These are phyloP conservation scores for Corymbia citriodora DNA, from an alignment of 441 rosid genomes.

Conservation along the genomic window DNA sequence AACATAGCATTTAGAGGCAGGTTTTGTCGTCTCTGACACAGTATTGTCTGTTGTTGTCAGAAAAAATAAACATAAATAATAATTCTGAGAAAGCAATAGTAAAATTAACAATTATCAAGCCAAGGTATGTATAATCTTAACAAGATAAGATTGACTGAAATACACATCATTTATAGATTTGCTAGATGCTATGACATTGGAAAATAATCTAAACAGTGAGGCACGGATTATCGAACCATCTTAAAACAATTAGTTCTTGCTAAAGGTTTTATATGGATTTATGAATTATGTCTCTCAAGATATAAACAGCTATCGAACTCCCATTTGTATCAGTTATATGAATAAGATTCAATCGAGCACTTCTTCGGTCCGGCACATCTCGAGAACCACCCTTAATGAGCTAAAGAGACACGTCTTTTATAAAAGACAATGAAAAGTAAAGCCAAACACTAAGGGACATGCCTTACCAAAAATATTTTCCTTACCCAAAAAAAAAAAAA, in stretches of 20 bases:
- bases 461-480: too few species aligned
- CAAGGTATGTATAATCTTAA: not conserved
- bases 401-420: not conserved
- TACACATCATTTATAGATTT: too few species aligned
- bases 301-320: not conserved
- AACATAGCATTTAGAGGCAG: not conserved
- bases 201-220: not conserved
- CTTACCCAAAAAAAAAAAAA: too few species aligned
- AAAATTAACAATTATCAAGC: not conserved
- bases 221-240: not conserved
- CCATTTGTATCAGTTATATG: not conserved
- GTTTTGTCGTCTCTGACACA: accelerated
- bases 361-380: too few species aligned
- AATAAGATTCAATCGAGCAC: not conserved
- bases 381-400: not conserved
- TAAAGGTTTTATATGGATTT: not conserved
- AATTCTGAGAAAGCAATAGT: not conserved
- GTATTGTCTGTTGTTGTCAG: not conserved
- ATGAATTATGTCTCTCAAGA: not conserved
- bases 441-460: not conserved
- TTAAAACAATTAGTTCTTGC: too few species aligned
- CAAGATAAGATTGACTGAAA: not conserved
- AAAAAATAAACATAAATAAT: too few species aligned
- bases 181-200: not conserved
- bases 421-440: not conserved